Evolutionary conservation across 2,329 filamentous ascomycete genomes (phyloP).

Genomic region (Hirsutella rhossiliensis): DNA sequence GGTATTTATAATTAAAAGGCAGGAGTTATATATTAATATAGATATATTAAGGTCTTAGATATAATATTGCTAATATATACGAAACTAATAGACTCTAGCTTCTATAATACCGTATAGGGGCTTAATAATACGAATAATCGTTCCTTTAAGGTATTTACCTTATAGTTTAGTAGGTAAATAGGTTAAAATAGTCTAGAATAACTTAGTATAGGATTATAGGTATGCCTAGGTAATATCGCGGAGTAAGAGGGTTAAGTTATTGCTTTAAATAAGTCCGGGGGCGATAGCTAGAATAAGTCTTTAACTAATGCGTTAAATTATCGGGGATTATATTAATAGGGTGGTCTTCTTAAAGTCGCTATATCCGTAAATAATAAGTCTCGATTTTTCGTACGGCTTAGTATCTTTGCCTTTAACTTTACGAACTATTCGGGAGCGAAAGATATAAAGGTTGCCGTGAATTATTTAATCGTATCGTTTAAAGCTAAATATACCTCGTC

Average conservation of each 20-base stretch:
- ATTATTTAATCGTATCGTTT: too few species aligned
- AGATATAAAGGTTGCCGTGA: too few species aligned
- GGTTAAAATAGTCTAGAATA: not conserved
- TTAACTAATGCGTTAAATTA: not conserved
- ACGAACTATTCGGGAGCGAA: too few species aligned
- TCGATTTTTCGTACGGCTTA: not conserved
- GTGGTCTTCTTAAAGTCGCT: too few species aligned
- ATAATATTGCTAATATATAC: not conserved
- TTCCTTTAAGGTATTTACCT: not conserved
- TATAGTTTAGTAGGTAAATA: not conserved
- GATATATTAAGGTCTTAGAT: not conserved
- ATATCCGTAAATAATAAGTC: not conserved
- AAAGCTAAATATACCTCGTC: too few species aligned
- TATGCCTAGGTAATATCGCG: not conserved
- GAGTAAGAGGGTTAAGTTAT: not conserved
- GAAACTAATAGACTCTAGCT: not conserved
- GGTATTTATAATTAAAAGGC: too few species aligned
- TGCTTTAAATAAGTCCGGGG: not conserved
- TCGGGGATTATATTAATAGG: not conserved
- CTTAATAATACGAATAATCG: not conserved
- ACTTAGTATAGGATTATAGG: not conserved
- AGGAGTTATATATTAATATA: too few species aligned
- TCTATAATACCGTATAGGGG: too few species aligned
- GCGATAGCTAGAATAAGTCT: not conserved
- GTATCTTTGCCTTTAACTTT: not conserved